These are phyloP conservation scores for Cryptococcus depauperatus DNA, from an alignment of 1,284 basidiomycete genomes.

Conservation along the genomic window DNA sequence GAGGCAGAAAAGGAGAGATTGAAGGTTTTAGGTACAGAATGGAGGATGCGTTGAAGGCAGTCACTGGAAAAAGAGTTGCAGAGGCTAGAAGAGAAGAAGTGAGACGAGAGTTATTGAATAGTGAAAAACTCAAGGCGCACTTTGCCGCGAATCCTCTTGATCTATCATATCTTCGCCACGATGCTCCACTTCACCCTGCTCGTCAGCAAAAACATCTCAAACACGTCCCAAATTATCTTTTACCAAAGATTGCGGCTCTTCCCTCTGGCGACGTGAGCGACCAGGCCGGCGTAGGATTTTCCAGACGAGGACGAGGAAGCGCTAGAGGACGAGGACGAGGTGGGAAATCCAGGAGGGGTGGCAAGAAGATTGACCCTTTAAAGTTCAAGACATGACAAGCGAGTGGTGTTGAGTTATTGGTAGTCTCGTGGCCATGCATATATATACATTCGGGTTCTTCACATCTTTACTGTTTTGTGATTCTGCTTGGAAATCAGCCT, in stretches of 20 bases:
- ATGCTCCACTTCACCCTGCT: constrained; percentile 83
- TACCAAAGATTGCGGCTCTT: constrained; percentile 66
- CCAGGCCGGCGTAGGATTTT: constrained; percentile 31
- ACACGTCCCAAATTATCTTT: constrained; percentile 86
- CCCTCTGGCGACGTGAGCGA: constrained; percentile 32
- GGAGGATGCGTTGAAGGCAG: constrained; percentile 86
- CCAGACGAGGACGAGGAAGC: constrained; percentile 23
- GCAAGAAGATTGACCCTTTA: constrained; percentile 42
- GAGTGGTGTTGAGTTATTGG: no score
- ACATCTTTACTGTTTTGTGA: no score
- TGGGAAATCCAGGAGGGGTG: constrained; percentile 18
- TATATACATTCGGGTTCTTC: no score
- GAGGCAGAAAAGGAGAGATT: constrained; percentile 66
- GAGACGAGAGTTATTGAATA: constrained; percentile 87
- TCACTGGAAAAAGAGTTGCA: constrained; percentile 75
- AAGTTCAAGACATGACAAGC: constrained; percentile 38
- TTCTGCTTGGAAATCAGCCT: no score
- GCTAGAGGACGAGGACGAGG: constrained; percentile 26
- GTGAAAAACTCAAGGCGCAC: constrained; percentile 95
- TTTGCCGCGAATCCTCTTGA: constrained; percentile 97
- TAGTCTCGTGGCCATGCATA: no score
- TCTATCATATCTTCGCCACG: constrained; percentile 85
- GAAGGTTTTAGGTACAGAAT: constrained; percentile 98
- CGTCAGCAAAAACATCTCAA: constrained; percentile 89
- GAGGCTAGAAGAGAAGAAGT: constrained; percentile 93